These are phyloP conservation scores for Chlamydomonas schloesseri DNA, from an alignment of 139 green algal genomes.

Conservation along the genomic window DNA sequence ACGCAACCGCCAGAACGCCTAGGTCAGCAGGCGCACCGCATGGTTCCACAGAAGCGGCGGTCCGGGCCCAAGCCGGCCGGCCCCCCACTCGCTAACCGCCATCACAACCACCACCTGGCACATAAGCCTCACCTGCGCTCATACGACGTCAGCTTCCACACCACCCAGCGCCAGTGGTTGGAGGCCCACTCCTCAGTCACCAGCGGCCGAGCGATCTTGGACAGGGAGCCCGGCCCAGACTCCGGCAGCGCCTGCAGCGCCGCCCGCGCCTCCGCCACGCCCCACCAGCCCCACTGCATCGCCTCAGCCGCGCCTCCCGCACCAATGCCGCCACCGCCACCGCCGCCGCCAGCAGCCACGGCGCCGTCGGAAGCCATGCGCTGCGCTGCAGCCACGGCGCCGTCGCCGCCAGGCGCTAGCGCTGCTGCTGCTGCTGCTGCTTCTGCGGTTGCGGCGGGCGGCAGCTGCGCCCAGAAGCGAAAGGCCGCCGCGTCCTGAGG, in stretches of 20 bases:
- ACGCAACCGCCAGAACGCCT: no score
- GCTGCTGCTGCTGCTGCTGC: neutral
- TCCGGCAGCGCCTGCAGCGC: conserved; percentile 15
- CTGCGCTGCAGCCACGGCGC: neutral
- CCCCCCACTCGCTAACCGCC: conserved; percentile 55
- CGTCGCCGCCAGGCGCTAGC: neutral
- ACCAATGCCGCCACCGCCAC: neutral
- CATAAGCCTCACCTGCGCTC: conserved; percentile 56
- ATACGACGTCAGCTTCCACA: conserved; percentile 83
- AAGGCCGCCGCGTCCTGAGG: neutral
- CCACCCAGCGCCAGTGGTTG: conserved; percentile 78
- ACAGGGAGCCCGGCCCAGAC: neutral
- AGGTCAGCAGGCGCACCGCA: neutral
- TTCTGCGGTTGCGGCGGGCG: neutral
- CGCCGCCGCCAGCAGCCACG: neutral
- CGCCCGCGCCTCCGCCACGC: conserved; percentile 11
- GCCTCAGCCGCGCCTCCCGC: neutral
- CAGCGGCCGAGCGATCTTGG: neutral
- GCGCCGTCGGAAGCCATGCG: neutral
- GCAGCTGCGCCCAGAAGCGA: conserved; percentile 2
- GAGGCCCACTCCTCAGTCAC: conserved; percentile 65
- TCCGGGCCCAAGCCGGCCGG: conserved; percentile 22
- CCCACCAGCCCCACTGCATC: conserved; percentile 15
- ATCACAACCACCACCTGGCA: conserved; percentile 30
- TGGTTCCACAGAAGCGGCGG: neutral